These are phyloP conservation scores for Sparassis latifolia DNA, from an alignment of 1,284 basidiomycete species.

Conservation along the genomic window DNA sequence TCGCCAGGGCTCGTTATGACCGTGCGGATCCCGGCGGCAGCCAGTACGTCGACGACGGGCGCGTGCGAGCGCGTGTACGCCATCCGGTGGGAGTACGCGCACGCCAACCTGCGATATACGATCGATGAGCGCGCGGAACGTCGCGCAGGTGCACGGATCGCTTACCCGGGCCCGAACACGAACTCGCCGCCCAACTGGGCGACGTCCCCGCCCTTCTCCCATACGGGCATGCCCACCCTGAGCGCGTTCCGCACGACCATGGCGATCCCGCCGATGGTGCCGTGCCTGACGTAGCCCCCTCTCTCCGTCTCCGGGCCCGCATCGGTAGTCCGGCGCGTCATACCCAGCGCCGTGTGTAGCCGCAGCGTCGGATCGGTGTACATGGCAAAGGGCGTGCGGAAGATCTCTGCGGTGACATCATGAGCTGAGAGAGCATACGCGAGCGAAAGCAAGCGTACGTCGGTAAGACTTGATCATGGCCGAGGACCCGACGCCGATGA, in stretches of 20 bases:
- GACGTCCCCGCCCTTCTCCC: slow-evolving; percentile 73
- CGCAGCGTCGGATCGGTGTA: slow-evolving; percentile 74
- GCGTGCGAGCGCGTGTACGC: slow-evolving; percentile 62
- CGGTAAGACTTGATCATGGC: slow-evolving; percentile 69
- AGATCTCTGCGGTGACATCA: slow-evolving; percentile 41
- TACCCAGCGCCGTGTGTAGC: slow-evolving; percentile 71
- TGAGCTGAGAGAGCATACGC: no score
- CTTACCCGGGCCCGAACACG: slow-evolving; percentile 73
- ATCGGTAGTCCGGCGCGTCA: slow-evolving; percentile 51
- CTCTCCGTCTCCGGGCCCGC: slow-evolving; percentile 40
- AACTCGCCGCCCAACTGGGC: slow-evolving; percentile 86
- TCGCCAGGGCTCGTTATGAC: slow-evolving; percentile 9
- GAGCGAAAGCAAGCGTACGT: slow-evolving; percentile 28
- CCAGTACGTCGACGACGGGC: slow-evolving; percentile 59
- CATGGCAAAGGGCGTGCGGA: slow-evolving; percentile 53
- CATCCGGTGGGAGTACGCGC: slow-evolving; percentile 70
- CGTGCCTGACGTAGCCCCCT: slow-evolving; percentile 61
- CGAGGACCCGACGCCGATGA: slow-evolving; percentile 76
- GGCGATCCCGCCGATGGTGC: slow-evolving; percentile 57
- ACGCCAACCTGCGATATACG: slow-evolving; percentile 36
- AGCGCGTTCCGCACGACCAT: slow-evolving; percentile 65
- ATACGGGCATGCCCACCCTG: slow-evolving; percentile 68
- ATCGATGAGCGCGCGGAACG: slow-evolving; percentile 12
- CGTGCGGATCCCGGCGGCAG: slow-evolving; percentile 43
- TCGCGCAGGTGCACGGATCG: slow-evolving; percentile 3